Percentiles rank a stretch among this genome's conserved stretches.
Evolutionary conservation across 495 filamentous ascomycete species (phyloP).

Genomic region (Filosporella fistucella): DNA sequence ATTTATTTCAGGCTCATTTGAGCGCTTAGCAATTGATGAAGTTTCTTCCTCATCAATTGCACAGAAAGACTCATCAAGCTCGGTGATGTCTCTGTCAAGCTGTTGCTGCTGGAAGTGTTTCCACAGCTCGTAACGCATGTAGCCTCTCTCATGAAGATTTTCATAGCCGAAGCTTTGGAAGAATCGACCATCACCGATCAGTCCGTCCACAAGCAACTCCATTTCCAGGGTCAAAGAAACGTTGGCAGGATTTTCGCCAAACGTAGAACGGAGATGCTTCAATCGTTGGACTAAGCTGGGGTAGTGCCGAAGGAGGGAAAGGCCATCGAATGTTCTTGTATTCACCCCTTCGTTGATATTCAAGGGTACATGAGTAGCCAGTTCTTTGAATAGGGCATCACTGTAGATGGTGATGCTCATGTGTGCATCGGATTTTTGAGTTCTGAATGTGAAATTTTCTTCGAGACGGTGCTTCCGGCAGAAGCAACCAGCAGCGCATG

Average conservation of each 20-base stretch:
- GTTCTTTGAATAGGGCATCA: neutral
- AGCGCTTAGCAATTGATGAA: too few relatives aligned
- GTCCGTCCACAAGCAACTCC: conserved; percentile 1
- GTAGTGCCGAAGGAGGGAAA: neutral
- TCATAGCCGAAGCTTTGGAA: conserved; percentile 7
- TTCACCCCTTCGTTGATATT: neutral
- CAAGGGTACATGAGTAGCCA: too few relatives aligned
- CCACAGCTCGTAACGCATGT: neutral
- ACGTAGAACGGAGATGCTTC: neutral
- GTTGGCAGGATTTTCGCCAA: neutral
- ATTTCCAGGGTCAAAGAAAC: neutral
- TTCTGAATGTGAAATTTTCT: neutral
- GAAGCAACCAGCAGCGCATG: neutral
- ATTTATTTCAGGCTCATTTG: too few relatives aligned
- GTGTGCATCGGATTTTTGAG: neutral
- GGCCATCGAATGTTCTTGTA: neutral
- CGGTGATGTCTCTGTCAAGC: neutral
- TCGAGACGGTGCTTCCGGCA: neutral
- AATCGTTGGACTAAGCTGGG: neutral
- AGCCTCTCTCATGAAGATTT: conserved; percentile 1
- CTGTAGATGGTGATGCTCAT: conserved; percentile 1
- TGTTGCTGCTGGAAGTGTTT: neutral
- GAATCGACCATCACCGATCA: conserved; percentile 3
- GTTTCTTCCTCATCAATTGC: conserved; percentile 1
- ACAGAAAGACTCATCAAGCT: conserved; percentile 1